These are phyloP conservation scores for Neoboletus brunneissimus DNA, from an alignment of 768 basidiomycete genomes.

Conservation along the genomic window DNA sequence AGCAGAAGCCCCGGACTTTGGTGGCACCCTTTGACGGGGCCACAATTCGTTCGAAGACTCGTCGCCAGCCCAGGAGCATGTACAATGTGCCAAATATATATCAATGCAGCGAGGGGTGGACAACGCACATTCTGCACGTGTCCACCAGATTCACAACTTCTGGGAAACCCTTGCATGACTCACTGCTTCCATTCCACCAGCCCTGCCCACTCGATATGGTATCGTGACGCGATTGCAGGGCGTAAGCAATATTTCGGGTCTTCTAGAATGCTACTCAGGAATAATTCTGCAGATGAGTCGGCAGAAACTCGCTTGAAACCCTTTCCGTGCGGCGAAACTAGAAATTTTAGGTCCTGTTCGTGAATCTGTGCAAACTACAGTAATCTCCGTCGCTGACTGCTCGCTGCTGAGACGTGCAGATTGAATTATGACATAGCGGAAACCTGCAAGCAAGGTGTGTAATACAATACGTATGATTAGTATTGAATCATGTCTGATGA, in stretches of 20 bases:
- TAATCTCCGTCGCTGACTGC: neutral
- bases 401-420: neutral
- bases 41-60: neutral
- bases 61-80: neutral
- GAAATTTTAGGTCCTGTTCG: neutral
- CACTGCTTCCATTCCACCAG: neutral
- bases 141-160: neutral
- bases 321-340: neutral
- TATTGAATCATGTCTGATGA: constrained; percentile 28
- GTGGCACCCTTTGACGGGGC: neutral
- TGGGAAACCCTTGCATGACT: neutral
- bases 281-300: neutral
- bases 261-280: neutral
- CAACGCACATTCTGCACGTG: neutral
- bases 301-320: neutral
- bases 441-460: neutral
- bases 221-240: neutral
- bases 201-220: neutral
- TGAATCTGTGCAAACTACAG: neutral
- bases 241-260: neutral
- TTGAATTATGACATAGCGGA: neutral
- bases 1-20: neutral
- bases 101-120: neutral
- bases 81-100: neutral
- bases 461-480: neutral